Evolutionary conservation across 164 flowering plant genomes (phyloP).

Genomic region (Vitis riparia): DNA sequence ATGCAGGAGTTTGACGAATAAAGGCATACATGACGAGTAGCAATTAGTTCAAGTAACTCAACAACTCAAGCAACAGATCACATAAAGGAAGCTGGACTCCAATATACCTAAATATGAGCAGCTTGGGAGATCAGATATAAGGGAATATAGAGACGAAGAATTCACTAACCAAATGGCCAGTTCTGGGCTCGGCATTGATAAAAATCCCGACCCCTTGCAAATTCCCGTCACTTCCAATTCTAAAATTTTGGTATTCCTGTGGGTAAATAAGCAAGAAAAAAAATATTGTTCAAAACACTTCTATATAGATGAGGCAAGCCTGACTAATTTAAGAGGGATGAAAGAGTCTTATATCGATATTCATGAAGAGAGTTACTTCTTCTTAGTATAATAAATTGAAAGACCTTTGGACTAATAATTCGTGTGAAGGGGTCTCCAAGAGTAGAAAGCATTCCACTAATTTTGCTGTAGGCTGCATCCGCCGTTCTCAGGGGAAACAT

Average conservation of each 20-base stretch:
- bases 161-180: conserved; percentile 82
- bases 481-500: conserved; percentile 87
- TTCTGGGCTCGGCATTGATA: conserved; percentile 69
- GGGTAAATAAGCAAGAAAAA: neutral
- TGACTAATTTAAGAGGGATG: neutral
- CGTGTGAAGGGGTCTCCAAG: conserved; percentile 97
- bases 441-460: conserved; percentile 89
- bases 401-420: conserved; percentile 93
- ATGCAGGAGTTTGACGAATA: no score
- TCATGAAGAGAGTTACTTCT: no score
- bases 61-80: no score
- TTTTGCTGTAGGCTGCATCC: conserved; percentile 91
- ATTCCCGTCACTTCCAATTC: conserved; percentile 94
- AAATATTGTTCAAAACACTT: no score
- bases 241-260: conserved; percentile 92
- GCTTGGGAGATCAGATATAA: no score
- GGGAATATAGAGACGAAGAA: no score
- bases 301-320: no score
- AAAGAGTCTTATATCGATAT: neutral
- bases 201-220: conserved; percentile 93
- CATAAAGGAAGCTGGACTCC: no score
- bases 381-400: neutral
- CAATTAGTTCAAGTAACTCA: no score
- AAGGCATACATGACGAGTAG: no score
- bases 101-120: no score